phyloP scores from a whole-genome alignment of 108 stramenopile genomes.

The Cylindrotheca closterium region DNA sequence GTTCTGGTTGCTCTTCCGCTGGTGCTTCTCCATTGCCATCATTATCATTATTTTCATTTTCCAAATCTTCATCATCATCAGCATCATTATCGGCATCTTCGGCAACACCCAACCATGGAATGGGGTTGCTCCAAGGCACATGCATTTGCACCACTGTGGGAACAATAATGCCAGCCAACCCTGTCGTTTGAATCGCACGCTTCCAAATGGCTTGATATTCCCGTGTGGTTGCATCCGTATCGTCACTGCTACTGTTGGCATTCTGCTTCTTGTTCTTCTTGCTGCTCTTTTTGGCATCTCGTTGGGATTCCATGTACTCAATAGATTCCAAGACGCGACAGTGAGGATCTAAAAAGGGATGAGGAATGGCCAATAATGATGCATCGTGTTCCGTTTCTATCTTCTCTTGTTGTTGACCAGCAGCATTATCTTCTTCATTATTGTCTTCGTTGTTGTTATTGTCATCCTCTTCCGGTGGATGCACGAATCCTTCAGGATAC shows the following conservation, averaged over 20 bases:
- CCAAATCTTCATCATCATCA: neutral
- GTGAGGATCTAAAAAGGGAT: conserved; percentile 9
- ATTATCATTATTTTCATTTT: conserved; percentile 1
- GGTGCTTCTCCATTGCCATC: no score
- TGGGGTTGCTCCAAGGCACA: conserved; percentile 15
- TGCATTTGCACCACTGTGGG: neutral
- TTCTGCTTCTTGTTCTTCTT: neutral
- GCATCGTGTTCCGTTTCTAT: neutral
- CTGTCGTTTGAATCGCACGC: no score
- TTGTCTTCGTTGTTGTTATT: no score
- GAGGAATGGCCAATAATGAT: neutral
- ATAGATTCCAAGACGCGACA: conserved; percentile 15
- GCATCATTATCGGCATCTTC: no score
- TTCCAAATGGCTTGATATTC: no score
- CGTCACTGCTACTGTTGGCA: no score
- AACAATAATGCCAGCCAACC: no score
- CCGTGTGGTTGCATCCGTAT: no score
- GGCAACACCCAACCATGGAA: no score
- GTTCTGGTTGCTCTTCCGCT: neutral
- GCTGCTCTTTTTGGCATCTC: conserved; percentile 3
- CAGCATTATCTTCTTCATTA: no score
- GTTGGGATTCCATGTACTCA: conserved; percentile 12
- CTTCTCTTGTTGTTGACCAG: neutral
- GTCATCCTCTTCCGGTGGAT: no score
- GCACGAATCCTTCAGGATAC: conserved; percentile 11